Conservation (phyloP, 1,284 basidiomycete genomes). For the Laetiporus sulphureus region DNA sequence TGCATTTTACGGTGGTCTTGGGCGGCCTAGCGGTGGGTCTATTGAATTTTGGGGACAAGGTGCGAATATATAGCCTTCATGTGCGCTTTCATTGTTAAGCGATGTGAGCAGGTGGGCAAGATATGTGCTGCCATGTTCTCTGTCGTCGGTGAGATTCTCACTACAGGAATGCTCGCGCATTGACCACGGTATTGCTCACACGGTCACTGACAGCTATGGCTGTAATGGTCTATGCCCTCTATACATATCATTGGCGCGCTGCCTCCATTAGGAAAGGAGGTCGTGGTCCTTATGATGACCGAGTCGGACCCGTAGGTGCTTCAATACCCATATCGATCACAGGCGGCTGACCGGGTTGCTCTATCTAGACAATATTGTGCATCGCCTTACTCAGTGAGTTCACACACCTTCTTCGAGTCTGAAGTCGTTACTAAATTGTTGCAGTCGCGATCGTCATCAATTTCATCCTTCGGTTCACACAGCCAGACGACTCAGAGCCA, state of each 20-base stretch:
- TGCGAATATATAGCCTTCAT: conserved; percentile 24
- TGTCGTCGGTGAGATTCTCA: conserved; percentile 64
- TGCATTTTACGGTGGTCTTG: conserved; percentile 92
- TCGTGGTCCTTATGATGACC: conserved; percentile 94
- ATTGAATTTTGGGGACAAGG: conserved; percentile 94
- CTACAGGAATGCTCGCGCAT: conserved; percentile 1
- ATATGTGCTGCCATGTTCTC: conserved; percentile 94
- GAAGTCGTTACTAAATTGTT: conserved; percentile 5
- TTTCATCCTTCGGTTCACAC: conserved; percentile 77
- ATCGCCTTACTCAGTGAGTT: conserved; percentile 73
- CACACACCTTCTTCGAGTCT: neutral
- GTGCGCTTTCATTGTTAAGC: neutral
- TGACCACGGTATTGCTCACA: conserved; percentile 4
- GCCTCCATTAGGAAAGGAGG: conserved; percentile 88
- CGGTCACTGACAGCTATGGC: conserved; percentile 66
- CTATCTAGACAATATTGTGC: conserved; percentile 82
- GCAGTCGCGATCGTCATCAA: conserved; percentile 86
- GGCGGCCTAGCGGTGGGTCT: conserved; percentile 94
- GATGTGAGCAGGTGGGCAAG: conserved; percentile 62
- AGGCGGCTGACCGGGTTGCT: too few relatives aligned
- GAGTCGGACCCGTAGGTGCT: conserved; percentile 71
- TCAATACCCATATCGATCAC: conserved; percentile 7
- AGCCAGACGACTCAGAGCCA: conserved; percentile 11
- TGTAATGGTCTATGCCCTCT: conserved; percentile 94
- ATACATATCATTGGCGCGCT: conserved; percentile 96